Evolutionary conservation across 768 basidiomycete genomes (phyloP).

Genomic region (Suillus tomentosus): DNA sequence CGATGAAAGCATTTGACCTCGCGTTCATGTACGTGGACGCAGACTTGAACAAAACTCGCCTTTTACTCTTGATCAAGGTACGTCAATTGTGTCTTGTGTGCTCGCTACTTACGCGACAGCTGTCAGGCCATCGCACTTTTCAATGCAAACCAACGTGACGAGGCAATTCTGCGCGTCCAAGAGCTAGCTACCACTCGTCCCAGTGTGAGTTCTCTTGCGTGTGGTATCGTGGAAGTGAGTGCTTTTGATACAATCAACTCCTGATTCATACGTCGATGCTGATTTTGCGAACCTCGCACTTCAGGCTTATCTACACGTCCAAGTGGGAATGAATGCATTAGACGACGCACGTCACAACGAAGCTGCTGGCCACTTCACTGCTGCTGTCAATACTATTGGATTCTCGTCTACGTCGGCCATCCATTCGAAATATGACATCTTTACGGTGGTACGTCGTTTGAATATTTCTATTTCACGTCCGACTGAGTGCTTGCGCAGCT

Average conservation of each 20-base stretch:
- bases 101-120: not conserved
- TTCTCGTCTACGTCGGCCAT: not conserved
- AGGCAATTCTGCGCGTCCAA: not conserved
- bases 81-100: not conserved
- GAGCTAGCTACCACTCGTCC: not conserved
- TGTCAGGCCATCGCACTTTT: not conserved
- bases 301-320: slow-evolving; percentile 1
- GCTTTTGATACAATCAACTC: not conserved
- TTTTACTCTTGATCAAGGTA: not conserved
- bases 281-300: not conserved
- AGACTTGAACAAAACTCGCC: not conserved
- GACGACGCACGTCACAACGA: not conserved
- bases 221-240: not conserved
- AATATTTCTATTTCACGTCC: not conserved
- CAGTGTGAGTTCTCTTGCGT: not conserved
- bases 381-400: not conserved
- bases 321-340: not conserved
- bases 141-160: not conserved
- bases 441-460: not conserved
- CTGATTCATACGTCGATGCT: not conserved
- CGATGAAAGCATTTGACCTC: slow-evolving; percentile 5
- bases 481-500: not conserved
- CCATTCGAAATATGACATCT: not conserved
- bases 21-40: not conserved
- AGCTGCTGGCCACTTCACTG: not conserved